Evolutionary conservation across 306 rosid species (phyloP).

Genomic region (Myrica gale): DNA sequence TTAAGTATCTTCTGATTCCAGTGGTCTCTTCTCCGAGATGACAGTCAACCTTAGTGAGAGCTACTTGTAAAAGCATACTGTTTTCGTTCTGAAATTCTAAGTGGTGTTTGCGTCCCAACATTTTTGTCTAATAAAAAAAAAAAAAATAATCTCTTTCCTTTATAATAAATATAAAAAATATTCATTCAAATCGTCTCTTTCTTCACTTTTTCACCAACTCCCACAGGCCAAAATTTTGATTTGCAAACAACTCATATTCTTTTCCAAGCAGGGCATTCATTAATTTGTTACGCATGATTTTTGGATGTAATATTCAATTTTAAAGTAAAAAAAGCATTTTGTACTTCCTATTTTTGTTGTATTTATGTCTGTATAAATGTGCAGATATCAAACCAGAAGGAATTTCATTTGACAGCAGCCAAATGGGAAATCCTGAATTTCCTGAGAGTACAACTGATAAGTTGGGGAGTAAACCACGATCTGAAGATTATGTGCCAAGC

Average conservation of each 20-base stretch:
- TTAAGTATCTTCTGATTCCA: neutral
- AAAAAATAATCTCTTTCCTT: too few relatives aligned
- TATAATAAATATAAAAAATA: too few relatives aligned
- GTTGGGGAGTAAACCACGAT: slow-evolving; percentile 24
- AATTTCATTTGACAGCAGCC: slow-evolving; percentile 31
- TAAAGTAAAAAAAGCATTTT: neutral
- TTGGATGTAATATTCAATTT: neutral
- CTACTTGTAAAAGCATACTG: neutral
- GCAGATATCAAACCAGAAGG: slow-evolving; percentile 33
- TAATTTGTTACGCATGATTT: neutral
- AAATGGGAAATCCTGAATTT: slow-evolving; percentile 32
- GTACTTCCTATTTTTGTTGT: neutral
- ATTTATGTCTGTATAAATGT: slow-evolving; percentile 31
- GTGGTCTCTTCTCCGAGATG: neutral
- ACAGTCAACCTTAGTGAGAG: neutral
- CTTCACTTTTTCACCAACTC: too few relatives aligned
- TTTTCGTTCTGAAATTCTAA: neutral
- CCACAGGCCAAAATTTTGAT: too few relatives aligned
- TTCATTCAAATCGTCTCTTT: too few relatives aligned
- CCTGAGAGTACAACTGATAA: slow-evolving; percentile 23
- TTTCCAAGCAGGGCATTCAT: neutral
- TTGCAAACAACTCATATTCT: neutral
- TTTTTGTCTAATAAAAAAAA: too few relatives aligned
- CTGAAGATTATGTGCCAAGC: slow-evolving; percentile 27
- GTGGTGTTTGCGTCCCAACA: too few relatives aligned